phyloP scores from a whole-genome alignment of 495 filamentous ascomycete genomes.

The Penicillium antarcticum region DNA sequence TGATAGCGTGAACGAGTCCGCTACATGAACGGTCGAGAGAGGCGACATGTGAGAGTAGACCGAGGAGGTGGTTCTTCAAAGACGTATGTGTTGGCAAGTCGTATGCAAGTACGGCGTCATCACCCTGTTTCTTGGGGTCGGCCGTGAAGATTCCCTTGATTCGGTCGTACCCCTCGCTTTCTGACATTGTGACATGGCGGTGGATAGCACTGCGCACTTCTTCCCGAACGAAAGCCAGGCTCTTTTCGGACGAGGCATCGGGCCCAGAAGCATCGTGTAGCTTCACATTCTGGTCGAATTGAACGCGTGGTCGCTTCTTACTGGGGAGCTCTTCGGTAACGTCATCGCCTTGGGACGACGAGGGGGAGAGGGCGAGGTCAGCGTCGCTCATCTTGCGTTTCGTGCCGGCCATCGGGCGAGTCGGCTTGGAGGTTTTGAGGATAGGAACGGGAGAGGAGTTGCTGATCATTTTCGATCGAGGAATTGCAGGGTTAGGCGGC shows the following conservation, averaged over 20 bases:
- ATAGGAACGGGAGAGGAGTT: slow-evolving; percentile 41
- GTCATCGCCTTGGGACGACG: slow-evolving; percentile 33
- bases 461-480: slow-evolving; percentile 32
- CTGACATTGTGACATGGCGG: slow-evolving; percentile 54
- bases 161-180: slow-evolving; percentile 68
- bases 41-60: slow-evolving; percentile 69
- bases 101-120: slow-evolving; percentile 37
- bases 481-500: slow-evolving; percentile 16
- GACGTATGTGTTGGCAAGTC: slow-evolving; percentile 48
- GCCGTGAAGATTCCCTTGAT: slow-evolving; percentile 66
- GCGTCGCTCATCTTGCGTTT: slow-evolving; percentile 45
- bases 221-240: slow-evolving; percentile 56
- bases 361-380: slow-evolving; percentile 35
- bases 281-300: slow-evolving; percentile 71
- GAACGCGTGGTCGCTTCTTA: slow-evolving; percentile 63
- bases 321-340: slow-evolving; percentile 39
- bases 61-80: slow-evolving; percentile 71
- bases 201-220: slow-evolving; percentile 75
- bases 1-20: slow-evolving; percentile 66
- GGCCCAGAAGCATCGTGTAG: slow-evolving; percentile 35
- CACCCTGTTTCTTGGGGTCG: slow-evolving; percentile 38
- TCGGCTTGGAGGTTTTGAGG: slow-evolving; percentile 37
- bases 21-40: slow-evolving; percentile 69
- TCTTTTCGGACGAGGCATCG: slow-evolving; percentile 50
- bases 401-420: slow-evolving; percentile 14